Evolutionary conservation across 352 stramenopile genomes (phyloP), one percentile per base, ranked within the genome.

Genomic region (Phytophthora macrochlamydospora): DNA sequence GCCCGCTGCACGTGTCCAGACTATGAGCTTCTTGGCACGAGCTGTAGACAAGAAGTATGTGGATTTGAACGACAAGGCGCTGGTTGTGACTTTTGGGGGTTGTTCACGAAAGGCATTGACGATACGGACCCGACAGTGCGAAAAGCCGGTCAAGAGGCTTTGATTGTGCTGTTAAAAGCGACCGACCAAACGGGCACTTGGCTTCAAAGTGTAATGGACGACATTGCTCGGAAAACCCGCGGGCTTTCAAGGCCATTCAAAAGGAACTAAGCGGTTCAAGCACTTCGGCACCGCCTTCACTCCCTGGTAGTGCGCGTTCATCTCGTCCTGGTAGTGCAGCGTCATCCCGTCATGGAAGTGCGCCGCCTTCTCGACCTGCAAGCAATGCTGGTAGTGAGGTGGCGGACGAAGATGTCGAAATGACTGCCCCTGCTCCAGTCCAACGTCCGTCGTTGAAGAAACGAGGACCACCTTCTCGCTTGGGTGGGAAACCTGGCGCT

Each of bases 61-160:
- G 3, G 91, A 85, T 51, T 37, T 90, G 4, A 66, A 60, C 12
- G 89, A 95, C 61, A 85, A 90, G 31, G 62, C 51, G 1, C 44
- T 93, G 18, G 73, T 95, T n/a, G 38, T 85, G 9, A 84, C 89
- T 4, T 86, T 93, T 57, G 87, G 75, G 7, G 57, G 62, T 3
- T 92, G 38, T 92, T 96, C 46, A 64, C 78, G 46, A 81, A 69
- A 28, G 73, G 71, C 7, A 83, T 95, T 37, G 81, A 93, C 38
- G 89, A 96, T 51, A 82, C 83, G 0, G 89, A 96, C 53, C 89
- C 87, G 1, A 93, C 79, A 7, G 84, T 95, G 4, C 83, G 85
- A 7, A 93, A 95, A 59, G 81, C 87, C 32, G 87, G 81, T 11
- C 69, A 92, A 33, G 86, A 91, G 8, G 73, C 79, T 3, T 82